Evolutionary conservation across 2,329 filamentous ascomycete species (phyloP), one percentile per base, ranked within the genome.

Genomic region (Uncinocarpus reesii): DNA sequence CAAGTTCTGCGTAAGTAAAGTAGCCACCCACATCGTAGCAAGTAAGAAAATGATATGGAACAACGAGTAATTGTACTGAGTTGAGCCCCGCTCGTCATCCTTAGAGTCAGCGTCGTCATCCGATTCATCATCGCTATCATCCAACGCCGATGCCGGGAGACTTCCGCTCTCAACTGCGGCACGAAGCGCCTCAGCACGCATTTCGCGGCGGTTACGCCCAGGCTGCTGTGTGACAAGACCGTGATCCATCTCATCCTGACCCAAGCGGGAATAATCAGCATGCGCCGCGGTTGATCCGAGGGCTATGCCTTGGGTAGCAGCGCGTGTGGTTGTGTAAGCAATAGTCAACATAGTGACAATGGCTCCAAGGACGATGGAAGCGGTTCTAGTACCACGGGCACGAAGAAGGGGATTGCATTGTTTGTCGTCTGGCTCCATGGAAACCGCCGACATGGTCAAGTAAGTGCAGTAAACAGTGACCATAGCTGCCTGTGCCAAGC

Each of bases 41-140:
- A 98, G 74, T 74, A 96, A 86, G 77, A 98, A 98, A 58, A 98
- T 96, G 64, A 96, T 72, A 68, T 98, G 92, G 76, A 98, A 98
- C 52, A 94, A 77, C 5, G 85, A 78, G 68, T 98, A 98, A 69
- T 85, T 95, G 74, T 98, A 98, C 71, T 96, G 90, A 2, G 90
- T 95, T 50, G 80, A 81, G 51, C 78, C 77, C 58, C 86, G 81
- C 71, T 98, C 92, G 61, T 98, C 92, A 60, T 96, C 90, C 56
- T 86, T 83, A 1, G 76, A 73, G 42, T 78, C 73, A 54, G 79
- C 76, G 29, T 74, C 75, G 37, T 67, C 43, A 42, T 77, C 77
- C 4, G 76, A 74, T 28, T 84, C 79, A 56, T 80, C 80, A 43
- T 80, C 76, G 48, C 78, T 76, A 45, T 75, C 73, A 50, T 95